Evolutionary conservation across 108 stramenopile species (phyloP), one percentile per base, ranked within the genome.

Genomic region (Pseudonitzschia pungens): DNA sequence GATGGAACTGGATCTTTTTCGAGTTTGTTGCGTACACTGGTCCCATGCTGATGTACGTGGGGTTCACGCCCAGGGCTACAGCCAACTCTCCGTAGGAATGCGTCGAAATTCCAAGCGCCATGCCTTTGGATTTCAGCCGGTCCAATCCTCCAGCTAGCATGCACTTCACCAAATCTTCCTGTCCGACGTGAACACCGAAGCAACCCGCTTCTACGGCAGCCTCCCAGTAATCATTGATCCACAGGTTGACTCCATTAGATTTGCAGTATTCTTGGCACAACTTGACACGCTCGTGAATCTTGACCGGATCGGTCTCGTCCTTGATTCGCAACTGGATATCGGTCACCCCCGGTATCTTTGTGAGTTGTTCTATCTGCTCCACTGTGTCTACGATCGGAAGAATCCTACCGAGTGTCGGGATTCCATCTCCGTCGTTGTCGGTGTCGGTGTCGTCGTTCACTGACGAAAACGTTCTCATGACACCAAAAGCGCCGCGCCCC

Each of bases 141-240:
- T 86, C 77, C 24, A 92, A 58, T 50, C 89, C 93, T 45, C 87
- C 85, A 0, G 64, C 74, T 11, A 83, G 71, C 28, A 77, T 77
- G 54, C 89, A 91, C 1, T 74, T 71, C 32, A 85, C 79, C 67
- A 97, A 75, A 86, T 97, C 96, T 79, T 97, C 96, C 72, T 97
- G 96, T 15, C 97, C 97, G 4, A 97, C 72, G 70, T 97, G 97
- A 60, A 94, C 90, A 21, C 97, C 97, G 70, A 92, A 97, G 41
- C 91, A 89, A 50, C 79, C 81, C 21, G 90, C 80, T 68, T 87
- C 71, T 0, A 95, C 56, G 20, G 97, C 97, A 48, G 79, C 87
- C 26, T 84, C 76, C 93, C 95, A 96, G 74, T 85, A 75, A 62
- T 97, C 97, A 77, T 97, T 97, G 33, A 97, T 89, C 97, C 97